Percentiles rank a stretch among this genome's conserved stretches.
These are phyloP conservation scores for Naegleria lovaniensis DNA, from an alignment of 208 protist species.

Conservation along the genomic window DNA sequence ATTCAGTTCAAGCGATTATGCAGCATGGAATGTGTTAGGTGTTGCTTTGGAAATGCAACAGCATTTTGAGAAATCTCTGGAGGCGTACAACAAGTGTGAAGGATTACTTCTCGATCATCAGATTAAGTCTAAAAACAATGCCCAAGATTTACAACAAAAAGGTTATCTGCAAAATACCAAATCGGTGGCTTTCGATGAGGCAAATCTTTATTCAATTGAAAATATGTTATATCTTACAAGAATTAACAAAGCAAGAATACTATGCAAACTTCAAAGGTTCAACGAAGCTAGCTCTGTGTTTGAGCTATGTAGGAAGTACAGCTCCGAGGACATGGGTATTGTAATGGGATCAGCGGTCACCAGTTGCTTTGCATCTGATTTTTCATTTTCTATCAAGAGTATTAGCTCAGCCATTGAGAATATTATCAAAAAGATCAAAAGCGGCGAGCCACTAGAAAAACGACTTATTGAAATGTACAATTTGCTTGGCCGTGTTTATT, in stretches of 20 bases:
- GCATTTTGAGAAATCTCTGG: background rate
- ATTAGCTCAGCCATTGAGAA: background rate
- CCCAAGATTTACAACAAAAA: background rate
- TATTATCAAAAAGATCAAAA: background rate
- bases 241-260: background rate
- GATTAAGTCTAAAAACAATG: background rate
- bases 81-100: background rate
- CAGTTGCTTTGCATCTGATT: background rate
- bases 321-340: background rate
- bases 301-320: background rate
- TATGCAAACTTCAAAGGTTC: background rate
- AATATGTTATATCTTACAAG: background rate
- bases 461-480: background rate
- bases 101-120: background rate
- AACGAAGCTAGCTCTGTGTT: background rate
- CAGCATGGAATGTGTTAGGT: slow-evolving; percentile 12
- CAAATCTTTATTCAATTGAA: background rate
- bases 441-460: background rate
- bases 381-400: background rate
- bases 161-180: background rate
- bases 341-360: background rate
- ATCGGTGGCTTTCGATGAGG: background rate
- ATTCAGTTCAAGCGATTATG: background rate
- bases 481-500: background rate
- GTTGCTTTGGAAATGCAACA: background rate